Evolutionary conservation across 1,284 basidiomycete species (phyloP).

Genomic region (Albatrellus sp.): DNA sequence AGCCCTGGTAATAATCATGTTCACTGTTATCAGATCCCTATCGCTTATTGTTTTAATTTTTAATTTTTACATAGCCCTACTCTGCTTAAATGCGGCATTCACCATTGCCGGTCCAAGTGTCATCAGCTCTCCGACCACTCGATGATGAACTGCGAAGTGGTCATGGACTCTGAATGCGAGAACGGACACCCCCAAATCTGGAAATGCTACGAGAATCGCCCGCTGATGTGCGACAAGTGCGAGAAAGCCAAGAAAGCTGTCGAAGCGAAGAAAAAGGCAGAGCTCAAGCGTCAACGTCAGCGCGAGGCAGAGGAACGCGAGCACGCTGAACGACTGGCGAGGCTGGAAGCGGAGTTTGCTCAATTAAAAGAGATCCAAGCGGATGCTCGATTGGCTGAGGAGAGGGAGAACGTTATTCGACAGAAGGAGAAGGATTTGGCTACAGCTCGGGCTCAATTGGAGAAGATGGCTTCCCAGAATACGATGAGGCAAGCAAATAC

Average conservation of each 20-base stretch:
- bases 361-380: constrained; percentile 12
- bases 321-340: constrained; percentile 19
- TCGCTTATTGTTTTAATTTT: constrained; percentile 2
- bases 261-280: constrained; percentile 18
- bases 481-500: no score
- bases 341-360: constrained; percentile 20
- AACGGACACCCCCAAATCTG: constrained; percentile 22
- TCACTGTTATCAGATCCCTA: background rate
- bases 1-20: constrained; percentile 32
- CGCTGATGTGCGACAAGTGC: constrained; percentile 20
- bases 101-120: constrained; percentile 41
- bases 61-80: constrained; percentile 23
- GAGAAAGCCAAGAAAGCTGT: constrained; percentile 19
- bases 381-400: constrained; percentile 19
- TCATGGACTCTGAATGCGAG: constrained; percentile 21
- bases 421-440: constrained; percentile 23
- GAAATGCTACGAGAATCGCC: constrained; percentile 22
- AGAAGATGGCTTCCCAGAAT: background rate
- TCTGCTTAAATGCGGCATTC: constrained; percentile 33
- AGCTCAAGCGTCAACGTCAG: constrained; percentile 20
- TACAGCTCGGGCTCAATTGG: constrained; percentile 6
- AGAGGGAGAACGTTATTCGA: constrained; percentile 17
- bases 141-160: constrained; percentile 26
- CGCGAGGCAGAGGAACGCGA: constrained; percentile 21
- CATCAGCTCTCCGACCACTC: constrained; percentile 40